Evolutionary conservation across 2,329 filamentous ascomycete species (phyloP), one percentile per base, ranked within the genome.

Genomic region (Monosporascus sp.): DNA sequence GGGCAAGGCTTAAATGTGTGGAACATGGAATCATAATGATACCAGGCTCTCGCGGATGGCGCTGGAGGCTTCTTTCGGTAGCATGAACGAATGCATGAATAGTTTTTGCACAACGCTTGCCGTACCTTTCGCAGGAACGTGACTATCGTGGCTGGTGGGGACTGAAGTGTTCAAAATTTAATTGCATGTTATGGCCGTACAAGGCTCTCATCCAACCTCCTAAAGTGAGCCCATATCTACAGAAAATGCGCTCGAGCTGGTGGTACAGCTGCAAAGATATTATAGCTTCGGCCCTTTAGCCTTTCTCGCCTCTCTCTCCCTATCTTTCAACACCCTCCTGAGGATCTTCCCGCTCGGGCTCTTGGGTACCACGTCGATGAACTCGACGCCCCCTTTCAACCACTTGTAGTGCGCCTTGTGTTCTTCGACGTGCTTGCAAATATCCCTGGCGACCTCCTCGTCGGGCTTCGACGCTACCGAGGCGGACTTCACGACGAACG

Each of bases 321-420:
- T 78, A 64, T 90, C 87, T 51, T 85, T 78, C 61, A 91, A 67
- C 20, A 85, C 60, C 46, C 83, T 70, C 53, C 83, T 73, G 60
- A 87, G 67, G 51, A 87, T 85, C 78, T 87, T 87, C 0, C 84
- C 84, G 57, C 78, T 82, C 1, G 82, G 78, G 62, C 78, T 84
- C 74, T 87, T 87, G 2, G 85, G 84, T 22, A 88, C 77, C 31
- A 70, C 75, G 50, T 81, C 76, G 4, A 82, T 69, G 60, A 84
- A 83, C 57, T 78, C 75, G 3, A 84, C 68, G 1, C 68, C 74
- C 59, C 75, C 81, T 52, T 77, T 77, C 31, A 85, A 67, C 70
- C 77, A 79, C 69, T 85, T 85, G 57, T 83, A 79, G 49, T 76
- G 73, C 2, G 83, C 78, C 60, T 86, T 82, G 60, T 78, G 79